Base-by-base conservation (phyloP, 2,329 filamentous ascomycete genomes). In the Arthrobotrys conoides region DNA sequence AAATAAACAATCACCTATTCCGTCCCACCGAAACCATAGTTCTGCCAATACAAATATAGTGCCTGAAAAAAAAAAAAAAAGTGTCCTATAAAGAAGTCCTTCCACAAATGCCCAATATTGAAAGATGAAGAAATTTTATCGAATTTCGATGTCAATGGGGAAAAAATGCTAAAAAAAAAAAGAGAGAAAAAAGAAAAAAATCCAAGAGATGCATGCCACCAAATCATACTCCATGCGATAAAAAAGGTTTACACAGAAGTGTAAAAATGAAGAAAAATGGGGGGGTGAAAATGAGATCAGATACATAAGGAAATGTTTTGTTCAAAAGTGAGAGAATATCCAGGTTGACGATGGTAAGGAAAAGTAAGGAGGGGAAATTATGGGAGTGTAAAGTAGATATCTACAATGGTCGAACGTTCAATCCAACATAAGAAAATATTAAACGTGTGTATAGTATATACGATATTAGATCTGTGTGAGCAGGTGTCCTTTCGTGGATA, bases 171-270 rank as follows among this genome's bases (percentile, higher is more conserved):
- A n/a, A n/a, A n/a, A n/a, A n/a, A n/a, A 27, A 48, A 46, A 41
- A n/a, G 10, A 41, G 41, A 18, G 41, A 41, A 38, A 33, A 61
- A 65, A 44, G n/a, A 38, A 38, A 41, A 12, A 41, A 16, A 12
- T 27, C 18, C 18, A 20, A 27, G 27, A 68, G 46, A 71, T 67
- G 20, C 48, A 61, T 66, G 48, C 57, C 66, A 41, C 71, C 53
- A 41, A 57, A 44, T 76, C 53, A 55, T 68, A 75, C 71, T 75
- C 71, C 71, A 64, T 68, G 46, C 59, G 49, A 48, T 69, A 5
- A 51, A 69, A 71, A n/a, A 18, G 44, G n/a, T n/a, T 63, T 63
- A 44, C 14, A 53, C 14, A 55, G 18, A 66, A 8, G 24, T n/a
- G 41, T 24, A 64, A 22, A 44, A 27, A 48, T 24, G 18, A 30